These are phyloP conservation scores for Candida odintsovae DNA, from an alignment of 805 yeast species.

Conservation along the genomic window DNA sequence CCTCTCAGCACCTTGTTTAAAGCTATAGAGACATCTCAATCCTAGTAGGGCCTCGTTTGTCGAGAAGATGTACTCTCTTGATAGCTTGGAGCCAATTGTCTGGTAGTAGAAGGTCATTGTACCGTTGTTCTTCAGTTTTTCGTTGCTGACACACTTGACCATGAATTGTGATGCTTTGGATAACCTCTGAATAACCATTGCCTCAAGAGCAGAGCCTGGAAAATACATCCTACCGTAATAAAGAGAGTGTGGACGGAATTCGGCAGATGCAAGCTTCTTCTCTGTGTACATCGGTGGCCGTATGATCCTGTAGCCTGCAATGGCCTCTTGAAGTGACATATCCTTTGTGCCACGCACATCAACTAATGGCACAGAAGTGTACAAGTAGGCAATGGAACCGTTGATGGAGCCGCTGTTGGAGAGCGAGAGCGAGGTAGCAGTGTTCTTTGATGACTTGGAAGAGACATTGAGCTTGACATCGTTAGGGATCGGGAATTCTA, in stretches of 20 bases:
- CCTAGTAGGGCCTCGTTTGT: slow-evolving; percentile 84
- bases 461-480: slow-evolving; percentile 64
- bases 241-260: slow-evolving; percentile 33
- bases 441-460: slow-evolving; percentile 60
- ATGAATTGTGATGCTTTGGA: slow-evolving; percentile 56
- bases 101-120: slow-evolving; percentile 68
- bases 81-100: slow-evolving; percentile 52
- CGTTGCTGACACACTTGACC: slow-evolving; percentile 70
- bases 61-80: slow-evolving; percentile 73
- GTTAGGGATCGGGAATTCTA: slow-evolving; percentile 69
- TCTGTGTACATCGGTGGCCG: slow-evolving; percentile 32
- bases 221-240: slow-evolving; percentile 83
- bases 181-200: slow-evolving; percentile 69
- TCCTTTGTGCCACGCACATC: slow-evolving; percentile 45
- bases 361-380: slow-evolving; percentile 54
- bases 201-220: slow-evolving; percentile 83
- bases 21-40: slow-evolving; percentile 68
- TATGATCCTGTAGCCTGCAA: slow-evolving; percentile 60
- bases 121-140: slow-evolving; percentile 46
- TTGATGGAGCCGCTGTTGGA: slow-evolving; percentile 58
- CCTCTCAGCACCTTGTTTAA: slow-evolving; percentile 34
- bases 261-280: not conserved
- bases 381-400: slow-evolving; percentile 81
- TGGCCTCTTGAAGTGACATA: slow-evolving; percentile 58
- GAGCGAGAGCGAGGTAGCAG: slow-evolving; percentile 69